Base-by-base conservation (phyloP, 2,329 filamentous ascomycete genomes). In the Scedosporium aurantiacum region DNA sequence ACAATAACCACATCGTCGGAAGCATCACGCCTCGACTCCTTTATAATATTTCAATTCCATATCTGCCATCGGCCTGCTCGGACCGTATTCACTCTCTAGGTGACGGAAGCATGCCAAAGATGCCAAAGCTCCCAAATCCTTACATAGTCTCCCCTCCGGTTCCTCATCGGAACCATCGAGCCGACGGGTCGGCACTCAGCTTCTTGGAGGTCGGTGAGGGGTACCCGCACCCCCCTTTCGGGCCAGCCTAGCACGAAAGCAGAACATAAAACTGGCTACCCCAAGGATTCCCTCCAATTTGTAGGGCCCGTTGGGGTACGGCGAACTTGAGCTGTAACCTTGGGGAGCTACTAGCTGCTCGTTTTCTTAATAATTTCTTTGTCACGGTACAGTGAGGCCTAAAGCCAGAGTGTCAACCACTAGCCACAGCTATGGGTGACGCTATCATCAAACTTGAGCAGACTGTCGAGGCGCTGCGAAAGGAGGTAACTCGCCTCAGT, bases 401-500 rank as follows among this genome's bases (percentile, higher is more conserved):
- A 43, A 3, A n/a, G 12, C 41, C 41, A 43, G 12, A 3, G 10
- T 8, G 5, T 47, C 16, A 8, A n/a, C 41, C 28, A 32, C 37
- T 58, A n/a, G 5, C 16, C 21, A 32, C 55, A 57, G 10, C 8
- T 14, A 59, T 59, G 57, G 41, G 23, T 32, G 57, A 59, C 57
- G 57, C 57, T 32, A 27, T 59, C 23, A 16, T 41, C 50, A 62
- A 63, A 62, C 61, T 65, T 23, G 64, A 66, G 60, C 56, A 63
- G 45, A 32, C 57, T 7, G 63, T 66, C 37, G 59, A 64, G 60
- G 41, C n/a, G 3, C 61, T 65, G 10, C 57, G 47, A 10, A 64
- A 65, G 18, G 63, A 66, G 52, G 64, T 67, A 23, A 65, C 64
- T n/a, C 60, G 65, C 8, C 58, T 67, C 14, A 64, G 59, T 40